Base-by-base conservation (phyloP, 164 flowering plant genomes). In the Vitis riparia region DNA sequence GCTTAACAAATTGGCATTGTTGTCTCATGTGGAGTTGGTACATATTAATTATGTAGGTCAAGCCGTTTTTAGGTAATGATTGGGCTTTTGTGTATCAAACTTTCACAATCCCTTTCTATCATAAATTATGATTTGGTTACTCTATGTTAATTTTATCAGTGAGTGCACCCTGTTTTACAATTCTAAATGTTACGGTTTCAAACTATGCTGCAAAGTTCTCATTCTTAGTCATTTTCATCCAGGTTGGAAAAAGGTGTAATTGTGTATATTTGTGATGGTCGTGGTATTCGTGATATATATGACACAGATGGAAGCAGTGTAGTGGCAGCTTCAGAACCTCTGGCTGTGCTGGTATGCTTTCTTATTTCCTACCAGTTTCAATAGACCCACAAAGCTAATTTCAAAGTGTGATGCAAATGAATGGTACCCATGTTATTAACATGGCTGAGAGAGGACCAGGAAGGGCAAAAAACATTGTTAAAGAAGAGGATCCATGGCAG, bases 201-300 rank as follows among this genome's bases (percentile, higher is more conserved):
- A 67, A 56, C 9, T 16, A 49, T 19, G 17, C 71, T 56, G 27
- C 51, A 19, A 29, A 23, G 48, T 55, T 55, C 27, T 56, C 44
- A 7, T 19, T 15, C 37, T 68, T 56, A 16, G 11, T 11, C 64
- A 55, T 47, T 81, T 3, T 30, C 17, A 15, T 75, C 55, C 84
- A 96, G 99, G 99, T 77, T 96, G 80, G 90, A 93, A 67, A 93
- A 91, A 81, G 99, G 99, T 69, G 93, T 96, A 19, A 96, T 93
- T 53, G 98, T 96, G 37, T 95, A 95, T 70, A 93, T 93, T 49
- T 91, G 98, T 79, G 99, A 95, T 79, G 88, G 91, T 67, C 90
- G 84, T 67, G 99, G 98, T 73, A 89, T 96, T 65, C 89, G 95
- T 76, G 99, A 96, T 80, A 96, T 93, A 68, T 93, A 91, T 73